A percentile compares a stretch with the other conserved stretches of the same genome.
Evolutionary conservation across 2,329 filamentous ascomycete species (phyloP).

Genomic region (Pseudogymnoascus sp.): DNA sequence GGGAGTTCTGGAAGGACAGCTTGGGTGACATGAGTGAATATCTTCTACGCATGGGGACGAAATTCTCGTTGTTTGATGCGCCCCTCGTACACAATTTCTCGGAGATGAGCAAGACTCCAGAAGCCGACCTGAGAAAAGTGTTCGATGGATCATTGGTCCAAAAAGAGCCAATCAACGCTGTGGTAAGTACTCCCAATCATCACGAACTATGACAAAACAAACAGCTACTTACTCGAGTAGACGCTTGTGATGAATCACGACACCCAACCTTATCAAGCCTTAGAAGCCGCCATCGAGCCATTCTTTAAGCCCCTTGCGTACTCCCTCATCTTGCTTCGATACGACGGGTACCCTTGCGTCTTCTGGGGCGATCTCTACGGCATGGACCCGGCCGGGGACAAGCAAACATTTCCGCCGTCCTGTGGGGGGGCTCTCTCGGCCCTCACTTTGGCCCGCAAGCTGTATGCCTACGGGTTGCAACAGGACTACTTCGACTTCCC

Average conservation of each 20-base stretch:
- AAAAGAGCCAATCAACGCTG: conserved; percentile 43
- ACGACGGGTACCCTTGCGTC: conserved; percentile 54
- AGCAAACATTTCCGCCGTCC: conserved; percentile 40
- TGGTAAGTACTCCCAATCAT: conserved; percentile 34
- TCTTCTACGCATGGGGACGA: conserved; percentile 47
- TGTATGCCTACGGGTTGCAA: conserved; percentile 59
- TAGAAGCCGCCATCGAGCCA: conserved; percentile 51
- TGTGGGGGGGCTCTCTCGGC: conserved; percentile 47
- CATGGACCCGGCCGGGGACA: conserved; percentile 38
- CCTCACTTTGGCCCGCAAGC: conserved; percentile 51
- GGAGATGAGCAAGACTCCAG: conserved; percentile 44
- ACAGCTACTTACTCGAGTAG: conserved; percentile 21
- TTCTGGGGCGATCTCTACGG: conserved; percentile 67
- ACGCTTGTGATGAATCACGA: conserved; percentile 68
- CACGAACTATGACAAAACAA: not conserved
- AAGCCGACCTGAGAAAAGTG: conserved; percentile 53
- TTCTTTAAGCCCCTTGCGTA: conserved; percentile 68
- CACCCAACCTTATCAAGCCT: conserved; percentile 54
- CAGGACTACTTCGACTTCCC: conserved; percentile 52
- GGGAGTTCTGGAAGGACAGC: conserved; percentile 60
- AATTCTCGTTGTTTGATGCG: conserved; percentile 56
- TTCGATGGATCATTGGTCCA: conserved; percentile 53
- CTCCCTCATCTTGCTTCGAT: conserved; percentile 58
- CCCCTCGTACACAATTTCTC: conserved; percentile 62
- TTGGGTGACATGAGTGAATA: conserved; percentile 47